phyloP scores from a whole-genome alignment of 116 monocot genomes.

The Trichopus zeylanicus region DNA sequence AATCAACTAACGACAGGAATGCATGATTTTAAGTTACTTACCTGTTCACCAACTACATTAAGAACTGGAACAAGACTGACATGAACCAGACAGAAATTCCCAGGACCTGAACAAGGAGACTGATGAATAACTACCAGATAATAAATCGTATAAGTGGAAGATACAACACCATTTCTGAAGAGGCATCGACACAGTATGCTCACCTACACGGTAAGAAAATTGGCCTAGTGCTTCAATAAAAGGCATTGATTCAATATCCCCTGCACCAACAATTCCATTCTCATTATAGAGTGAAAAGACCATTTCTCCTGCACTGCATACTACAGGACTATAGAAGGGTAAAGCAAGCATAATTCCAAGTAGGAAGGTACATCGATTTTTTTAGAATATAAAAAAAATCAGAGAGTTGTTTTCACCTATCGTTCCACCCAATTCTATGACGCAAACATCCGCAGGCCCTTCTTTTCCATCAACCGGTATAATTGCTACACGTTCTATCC shows the following conservation, averaged over 20 bases:
- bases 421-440: constrained; percentile 81
- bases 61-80: constrained; percentile 96
- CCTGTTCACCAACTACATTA: constrained; percentile 94
- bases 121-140: not conserved
- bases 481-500: constrained; percentile 62
- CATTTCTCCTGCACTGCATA: constrained; percentile 12
- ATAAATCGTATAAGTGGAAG: not conserved
- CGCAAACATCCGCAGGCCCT: constrained; percentile 70
- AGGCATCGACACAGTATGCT: constrained; percentile 5
- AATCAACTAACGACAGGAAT: not conserved
- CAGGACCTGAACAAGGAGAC: constrained; percentile 46
- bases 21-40: constrained; percentile 8
- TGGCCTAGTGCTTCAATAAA: constrained; percentile 96
- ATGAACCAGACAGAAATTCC: constrained; percentile 98
- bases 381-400: not conserved
- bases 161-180: not conserved
- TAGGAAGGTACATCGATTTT: not conserved
- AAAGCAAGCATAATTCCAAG: not conserved
- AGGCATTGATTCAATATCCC: constrained; percentile 99
- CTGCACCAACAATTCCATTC: constrained; percentile 54
- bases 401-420: constrained; percentile 30
- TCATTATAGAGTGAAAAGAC: constrained; percentile 22
- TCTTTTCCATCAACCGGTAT: constrained; percentile 71
- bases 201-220: constrained; percentile 90
- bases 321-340: too few species aligned